Evolutionary conservation across 225 moss, liverwort and hornwort genomes (phyloP), one percentile per base, ranked within the genome.

Genomic region (Asterella californica): DNA sequence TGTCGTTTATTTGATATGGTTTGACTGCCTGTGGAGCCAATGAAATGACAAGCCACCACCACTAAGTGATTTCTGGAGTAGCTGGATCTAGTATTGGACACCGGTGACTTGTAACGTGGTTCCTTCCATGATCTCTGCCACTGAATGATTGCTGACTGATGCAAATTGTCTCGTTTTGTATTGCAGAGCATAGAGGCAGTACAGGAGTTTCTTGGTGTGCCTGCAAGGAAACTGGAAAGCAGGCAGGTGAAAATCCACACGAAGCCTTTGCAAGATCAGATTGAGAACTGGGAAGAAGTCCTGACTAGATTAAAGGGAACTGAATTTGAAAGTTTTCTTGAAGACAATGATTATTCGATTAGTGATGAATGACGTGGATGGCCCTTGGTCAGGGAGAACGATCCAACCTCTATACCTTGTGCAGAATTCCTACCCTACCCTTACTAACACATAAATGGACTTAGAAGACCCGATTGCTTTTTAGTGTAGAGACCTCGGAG

Each of bases 231-330:
- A 74, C 85, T 96, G 74, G 83, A 83, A 65, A 96, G 96, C 74
- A 90, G 80, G 81, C 96, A 96, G 62, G 94, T 96, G 75, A 96
- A 96, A 89, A 96, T 96, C 74, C 96, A 96, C 81, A 96, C 92
- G 22, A 85, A 87, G 60, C 92, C 96, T n/a, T 34, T 96, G 72
- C 87, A 77, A 38, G 90, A 96, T 75, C 91, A 91, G 79, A 91
- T 94, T 78, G 87, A 90, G 55, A 96, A 96, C 68, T 96, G 96
- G 96, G 90, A 91, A 78, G 92, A 94, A 87, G 92, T 96, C 19
- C 59, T 84, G 15, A 83, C 82, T 17, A 84, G 87, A 65, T 78
- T 96, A 70, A 90, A 88, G 76, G 96, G 92, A 77, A 94, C 91
- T 12, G 83, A 92, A 81, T 92, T 90, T 86, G 92, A 94, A 79